Evolutionary conservation across 1,284 basidiomycete species (phyloP), one percentile per base, ranked within the genome.

Genomic region (Cronartium quercuum): DNA sequence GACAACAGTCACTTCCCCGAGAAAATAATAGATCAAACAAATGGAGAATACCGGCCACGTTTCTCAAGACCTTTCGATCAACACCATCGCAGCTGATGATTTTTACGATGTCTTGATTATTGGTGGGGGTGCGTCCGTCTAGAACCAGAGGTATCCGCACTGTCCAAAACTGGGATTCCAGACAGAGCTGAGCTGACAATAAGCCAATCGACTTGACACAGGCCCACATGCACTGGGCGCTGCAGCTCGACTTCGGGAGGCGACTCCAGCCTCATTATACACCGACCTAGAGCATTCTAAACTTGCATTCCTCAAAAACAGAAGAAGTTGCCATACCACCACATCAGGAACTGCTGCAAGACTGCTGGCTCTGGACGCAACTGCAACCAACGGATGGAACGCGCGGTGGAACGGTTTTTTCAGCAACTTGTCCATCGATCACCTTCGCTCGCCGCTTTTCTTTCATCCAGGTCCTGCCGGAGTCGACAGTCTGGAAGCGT

Each of bases 361-460:
- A 55, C n/a, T 55, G 6, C 29, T 55, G 29, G 51, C 51, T 9
- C 29, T 55, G 51, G 51, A 55, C 51, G n/a, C 51, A 21, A 55
- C n/a, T 55, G 51, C 51, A 6, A 21, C 51, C 1, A 29, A 18
- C n/a, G 51, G 51, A 21, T 55, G 51, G 51, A 21, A 21, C 6
- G 51, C n/a, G n/a, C n/a, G 51, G 29, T 55, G 51, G 51, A 55
- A 55, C 29, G 51, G 51, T n/a, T 73, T 76, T 58, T 81, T 81
- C 67, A 41, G 64, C 12, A 77, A 76, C 1, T 75, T 81, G 4
- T 38, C 75, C 29, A 80, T 81, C 58, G 34, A 51, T 15, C 78
- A 82, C 75, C 76, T 83, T 18, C 78, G 82, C 6, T 80, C 79
- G 29, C 83, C 83, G 3, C 81, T 83, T 80, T 81, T 83, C 71